These are phyloP conservation scores for Colletotrichum spinosum DNA, from an alignment of 2,329 filamentous ascomycete species.

Conservation along the genomic window DNA sequence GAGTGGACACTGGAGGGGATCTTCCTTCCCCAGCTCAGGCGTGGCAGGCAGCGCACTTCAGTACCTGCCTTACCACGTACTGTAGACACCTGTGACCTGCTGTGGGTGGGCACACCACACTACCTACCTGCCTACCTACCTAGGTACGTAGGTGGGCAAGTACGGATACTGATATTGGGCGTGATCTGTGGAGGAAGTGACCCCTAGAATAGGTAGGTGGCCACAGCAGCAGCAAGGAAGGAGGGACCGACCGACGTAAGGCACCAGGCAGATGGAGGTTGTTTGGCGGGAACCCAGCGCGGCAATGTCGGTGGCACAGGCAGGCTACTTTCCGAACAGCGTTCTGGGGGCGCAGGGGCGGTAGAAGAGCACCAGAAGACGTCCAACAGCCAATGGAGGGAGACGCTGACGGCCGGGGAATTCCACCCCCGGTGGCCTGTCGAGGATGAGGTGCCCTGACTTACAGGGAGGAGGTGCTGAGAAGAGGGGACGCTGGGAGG, in stretches of 20 bases:
- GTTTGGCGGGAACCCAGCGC: slow-evolving; percentile 26
- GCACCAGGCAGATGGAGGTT: slow-evolving; percentile 4
- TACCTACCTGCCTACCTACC: too few relatives aligned
- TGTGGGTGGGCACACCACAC: too few relatives aligned
- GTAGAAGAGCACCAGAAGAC: slow-evolving; percentile 27
- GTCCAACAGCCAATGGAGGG: slow-evolving; percentile 1
- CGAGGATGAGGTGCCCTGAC: too few relatives aligned
- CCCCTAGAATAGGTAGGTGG: neutral
- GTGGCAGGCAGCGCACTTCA: too few relatives aligned
- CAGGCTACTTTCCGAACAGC: too few relatives aligned
- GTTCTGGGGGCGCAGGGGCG: neutral
- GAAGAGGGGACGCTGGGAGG: slow-evolving; percentile 10
- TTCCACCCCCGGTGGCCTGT: neutral
- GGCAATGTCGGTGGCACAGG: neutral
- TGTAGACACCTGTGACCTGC: too few relatives aligned
- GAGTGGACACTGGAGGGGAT: too few relatives aligned
- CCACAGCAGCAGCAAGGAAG: neutral
- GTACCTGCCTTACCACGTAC: too few relatives aligned
- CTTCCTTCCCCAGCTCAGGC: too few relatives aligned
- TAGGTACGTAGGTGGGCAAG: too few relatives aligned
- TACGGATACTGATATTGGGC: too few relatives aligned
- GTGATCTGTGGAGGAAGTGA: too few relatives aligned
- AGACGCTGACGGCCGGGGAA: slow-evolving; percentile 3
- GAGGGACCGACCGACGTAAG: neutral
- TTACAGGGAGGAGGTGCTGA: slow-evolving; percentile 22